A percentile compares a stretch with the other conserved stretches of the same genome.
These are phyloP conservation scores for Thamnidium elegans DNA, from an alignment of 192 early-diverging fungal genomes.

Conservation along the genomic window DNA sequence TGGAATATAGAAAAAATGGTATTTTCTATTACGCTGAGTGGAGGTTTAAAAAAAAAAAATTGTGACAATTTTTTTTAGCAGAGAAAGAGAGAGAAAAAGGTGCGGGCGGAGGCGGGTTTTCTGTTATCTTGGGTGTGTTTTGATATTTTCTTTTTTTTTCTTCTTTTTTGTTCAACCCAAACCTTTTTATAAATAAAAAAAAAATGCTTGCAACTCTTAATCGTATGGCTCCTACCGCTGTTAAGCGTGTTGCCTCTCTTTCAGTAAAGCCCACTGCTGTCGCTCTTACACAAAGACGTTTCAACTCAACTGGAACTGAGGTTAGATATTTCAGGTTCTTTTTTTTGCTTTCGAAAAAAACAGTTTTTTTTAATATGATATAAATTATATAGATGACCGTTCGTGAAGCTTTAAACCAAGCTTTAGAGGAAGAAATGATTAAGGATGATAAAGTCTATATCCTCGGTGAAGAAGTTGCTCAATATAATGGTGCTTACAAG, in stretches of 20 bases:
- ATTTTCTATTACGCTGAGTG: no score
- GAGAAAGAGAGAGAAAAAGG: no score
- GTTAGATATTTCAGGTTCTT: conserved; percentile 2
- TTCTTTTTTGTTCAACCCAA: not conserved
- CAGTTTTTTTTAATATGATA: not conserved
- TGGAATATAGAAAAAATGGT: no score
- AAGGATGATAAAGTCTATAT: conserved; percentile 88
- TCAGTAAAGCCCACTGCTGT: conserved; percentile 21
- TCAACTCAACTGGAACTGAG: conserved; percentile 34
- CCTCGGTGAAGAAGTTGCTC: conserved; percentile 96
- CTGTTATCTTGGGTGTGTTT: conserved; percentile 4
- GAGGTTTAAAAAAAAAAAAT: no score
- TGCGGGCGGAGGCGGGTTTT: conserved; percentile 1
- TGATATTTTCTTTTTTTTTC: conserved; percentile 10
- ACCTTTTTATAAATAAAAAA: not conserved
- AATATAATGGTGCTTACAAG: conserved; percentile 99
- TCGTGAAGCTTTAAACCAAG: conserved; percentile 95
- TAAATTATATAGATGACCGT: conserved; percentile 78
- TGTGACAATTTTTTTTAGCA: no score
- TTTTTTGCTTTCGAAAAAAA: not conserved
- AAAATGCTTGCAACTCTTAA: conserved; percentile 12
- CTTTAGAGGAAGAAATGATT: conserved; percentile 96
- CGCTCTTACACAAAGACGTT: conserved; percentile 33
- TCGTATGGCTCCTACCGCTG: conserved; percentile 30
- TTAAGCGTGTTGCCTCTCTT: conserved; percentile 25